phyloP scores from a whole-genome alignment of 352 stramenopile genomes.

The Globisporangium spiculum region DNA sequence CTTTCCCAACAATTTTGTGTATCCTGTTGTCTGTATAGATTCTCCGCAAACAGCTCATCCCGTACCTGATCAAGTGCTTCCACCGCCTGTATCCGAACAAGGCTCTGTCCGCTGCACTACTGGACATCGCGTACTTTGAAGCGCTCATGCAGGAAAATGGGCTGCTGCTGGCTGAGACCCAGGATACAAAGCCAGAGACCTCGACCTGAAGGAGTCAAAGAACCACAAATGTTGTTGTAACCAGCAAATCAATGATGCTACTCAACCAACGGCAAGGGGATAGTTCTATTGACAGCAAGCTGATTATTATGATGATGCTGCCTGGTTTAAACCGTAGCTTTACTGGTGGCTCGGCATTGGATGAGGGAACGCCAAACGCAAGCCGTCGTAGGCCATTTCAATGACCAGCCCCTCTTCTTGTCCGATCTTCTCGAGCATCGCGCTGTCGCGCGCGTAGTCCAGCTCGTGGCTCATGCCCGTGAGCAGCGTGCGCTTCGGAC shows the following conservation, averaged over 20 bases:
- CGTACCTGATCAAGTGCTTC: conserved; percentile 74
- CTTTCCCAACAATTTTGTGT: neutral
- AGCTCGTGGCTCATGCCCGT: conserved; percentile 88
- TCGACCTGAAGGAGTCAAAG: neutral
- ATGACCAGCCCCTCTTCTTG: conserved; percentile 58
- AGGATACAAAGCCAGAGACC: neutral
- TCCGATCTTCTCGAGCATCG: conserved; percentile 41
- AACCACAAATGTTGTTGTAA: neutral
- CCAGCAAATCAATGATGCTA: neutral
- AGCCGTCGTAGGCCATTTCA: conserved; percentile 83
- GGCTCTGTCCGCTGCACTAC: conserved; percentile 22
- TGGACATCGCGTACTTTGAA: conserved; percentile 30
- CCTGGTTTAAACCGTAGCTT: conserved; percentile 37
- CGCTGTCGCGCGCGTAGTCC: conserved; percentile 61
- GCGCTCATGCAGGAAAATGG: conserved; percentile 37
- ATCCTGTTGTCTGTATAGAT: conserved; percentile 28
- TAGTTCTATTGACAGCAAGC: neutral
- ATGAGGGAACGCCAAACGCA: conserved; percentile 48
- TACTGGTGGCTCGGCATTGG: conserved; percentile 28
- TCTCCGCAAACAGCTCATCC: conserved; percentile 50
- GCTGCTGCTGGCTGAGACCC: conserved; percentile 29
- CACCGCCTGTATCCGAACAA: conserved; percentile 53
- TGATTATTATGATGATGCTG: neutral
- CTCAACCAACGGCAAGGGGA: neutral
- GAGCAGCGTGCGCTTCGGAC: conserved; percentile 69